A percentile compares a stretch with the other conserved stretches of the same genome.
These are phyloP conservation scores for Sarocladium oryzae DNA, from an alignment of 2,329 filamentous ascomycete species.

Conservation along the genomic window DNA sequence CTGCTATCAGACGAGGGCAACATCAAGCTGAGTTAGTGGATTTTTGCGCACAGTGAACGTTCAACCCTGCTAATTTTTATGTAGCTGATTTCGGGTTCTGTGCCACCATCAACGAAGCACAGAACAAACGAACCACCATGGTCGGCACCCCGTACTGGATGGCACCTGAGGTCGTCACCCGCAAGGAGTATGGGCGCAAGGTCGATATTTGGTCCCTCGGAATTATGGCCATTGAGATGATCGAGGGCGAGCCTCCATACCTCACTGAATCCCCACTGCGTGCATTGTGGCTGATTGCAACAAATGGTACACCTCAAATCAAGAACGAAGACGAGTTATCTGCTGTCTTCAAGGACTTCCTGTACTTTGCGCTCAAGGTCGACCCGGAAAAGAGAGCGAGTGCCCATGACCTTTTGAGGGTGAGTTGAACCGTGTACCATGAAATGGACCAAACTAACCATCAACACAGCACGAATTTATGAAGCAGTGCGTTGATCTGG, in stretches of 20 bases:
- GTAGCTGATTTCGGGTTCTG: slow-evolving; percentile 97
- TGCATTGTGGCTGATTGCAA: slow-evolving; percentile 92
- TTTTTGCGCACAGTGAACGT: neutral
- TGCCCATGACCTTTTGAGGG: slow-evolving; percentile 86
- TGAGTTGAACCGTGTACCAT: slow-evolving; percentile 41
- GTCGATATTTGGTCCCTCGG: slow-evolving; percentile 98
- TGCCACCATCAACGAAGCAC: slow-evolving; percentile 93
- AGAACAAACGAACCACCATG: slow-evolving; percentile 98
- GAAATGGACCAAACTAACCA: slow-evolving; percentile 16
- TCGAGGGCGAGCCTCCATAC: slow-evolving; percentile 96
- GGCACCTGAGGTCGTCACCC: slow-evolving; percentile 94
- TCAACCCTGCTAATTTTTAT: neutral
- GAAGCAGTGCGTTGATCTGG: slow-evolving; percentile 65
- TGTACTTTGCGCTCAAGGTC: slow-evolving; percentile 89
- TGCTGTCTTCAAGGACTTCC: slow-evolving; percentile 79
- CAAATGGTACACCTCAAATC: slow-evolving; percentile 89
- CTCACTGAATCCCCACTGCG: slow-evolving; percentile 90
- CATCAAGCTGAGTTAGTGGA: slow-evolving; percentile 84
- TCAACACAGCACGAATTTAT: slow-evolving; percentile 67
- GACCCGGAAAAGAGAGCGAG: slow-evolving; percentile 95
- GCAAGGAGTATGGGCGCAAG: slow-evolving; percentile 96
- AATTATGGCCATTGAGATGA: slow-evolving; percentile 99
- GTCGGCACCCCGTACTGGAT: slow-evolving; percentile 99
- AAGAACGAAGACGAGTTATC: slow-evolving; percentile 86
- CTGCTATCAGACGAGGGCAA: slow-evolving; percentile 87